Evolutionary conservation across 495 filamentous ascomycete genomes (phyloP).

Genomic region (Xylaria venustula): DNA sequence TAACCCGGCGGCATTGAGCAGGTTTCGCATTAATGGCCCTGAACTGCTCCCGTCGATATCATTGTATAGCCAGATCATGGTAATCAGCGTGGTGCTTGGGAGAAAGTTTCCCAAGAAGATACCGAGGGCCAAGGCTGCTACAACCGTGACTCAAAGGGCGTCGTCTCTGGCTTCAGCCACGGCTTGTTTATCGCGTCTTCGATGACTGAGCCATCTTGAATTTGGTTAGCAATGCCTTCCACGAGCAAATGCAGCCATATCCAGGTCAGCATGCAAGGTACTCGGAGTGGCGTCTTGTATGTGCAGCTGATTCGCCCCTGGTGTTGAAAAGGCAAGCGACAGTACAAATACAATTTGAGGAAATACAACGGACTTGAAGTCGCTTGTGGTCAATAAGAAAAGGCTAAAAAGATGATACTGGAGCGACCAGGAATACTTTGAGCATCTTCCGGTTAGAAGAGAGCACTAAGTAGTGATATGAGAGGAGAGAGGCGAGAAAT

Average conservation of each 20-base stretch:
- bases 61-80: slow-evolving; percentile 35
- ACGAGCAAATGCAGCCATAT: slow-evolving; percentile 34
- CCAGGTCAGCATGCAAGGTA: slow-evolving; percentile 27
- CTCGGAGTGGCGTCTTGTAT: slow-evolving; percentile 10
- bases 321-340: slow-evolving; percentile 24
- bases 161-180: slow-evolving; percentile 29
- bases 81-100: slow-evolving; percentile 26
- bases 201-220: slow-evolving; percentile 18
- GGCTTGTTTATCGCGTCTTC: slow-evolving; percentile 41
- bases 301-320: background rate
- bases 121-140: slow-evolving; percentile 13
- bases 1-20: slow-evolving; percentile 31
- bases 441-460: no score
- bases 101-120: slow-evolving; percentile 14
- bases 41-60: slow-evolving; percentile 28
- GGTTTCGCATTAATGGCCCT: slow-evolving; percentile 25
- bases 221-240: slow-evolving; percentile 37
- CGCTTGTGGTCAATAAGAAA: slow-evolving; percentile 38
- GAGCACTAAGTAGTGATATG: no score
- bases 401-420: slow-evolving; percentile 30
- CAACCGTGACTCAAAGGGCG: background rate
- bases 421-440: background rate
- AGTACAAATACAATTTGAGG: slow-evolving; percentile 38
- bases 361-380: slow-evolving; percentile 40
- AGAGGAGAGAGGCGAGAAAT: no score